phyloP scores from a whole-genome alignment of 2,329 filamentous ascomycete genomes.

The Blumeriella jaapii region DNA sequence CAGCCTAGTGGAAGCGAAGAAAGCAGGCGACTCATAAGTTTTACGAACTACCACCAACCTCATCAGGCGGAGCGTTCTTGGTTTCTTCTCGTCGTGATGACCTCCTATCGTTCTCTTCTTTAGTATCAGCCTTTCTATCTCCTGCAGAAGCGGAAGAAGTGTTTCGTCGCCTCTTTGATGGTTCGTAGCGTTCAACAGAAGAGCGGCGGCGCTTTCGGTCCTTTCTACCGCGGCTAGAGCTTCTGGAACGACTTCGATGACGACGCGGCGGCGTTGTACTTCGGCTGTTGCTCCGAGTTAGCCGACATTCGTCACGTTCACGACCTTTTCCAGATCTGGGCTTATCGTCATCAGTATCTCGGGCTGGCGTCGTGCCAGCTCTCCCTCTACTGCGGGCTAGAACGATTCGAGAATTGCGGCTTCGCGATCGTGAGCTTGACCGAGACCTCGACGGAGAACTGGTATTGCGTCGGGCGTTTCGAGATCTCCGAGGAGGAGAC shows the following conservation, averaged over 20 bases:
- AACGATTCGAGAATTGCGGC: constrained; percentile 17
- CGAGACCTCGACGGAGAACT: constrained; percentile 24
- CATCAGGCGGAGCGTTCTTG: constrained; percentile 18
- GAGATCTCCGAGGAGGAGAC: constrained; percentile 23
- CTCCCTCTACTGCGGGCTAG: constrained; percentile 14
- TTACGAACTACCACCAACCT: constrained; percentile 33
- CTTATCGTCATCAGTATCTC: constrained; percentile 16
- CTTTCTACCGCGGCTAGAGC: constrained; percentile 20
- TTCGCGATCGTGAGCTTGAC: constrained; percentile 20
- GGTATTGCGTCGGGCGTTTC: constrained; percentile 22
- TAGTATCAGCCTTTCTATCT: constrained; percentile 46
- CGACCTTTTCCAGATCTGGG: constrained; percentile 18
- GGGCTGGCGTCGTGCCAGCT: constrained; percentile 14
- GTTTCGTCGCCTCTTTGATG: constrained; percentile 35
- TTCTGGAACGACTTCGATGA: constrained; percentile 20
- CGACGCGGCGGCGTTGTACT: constrained; percentile 25
- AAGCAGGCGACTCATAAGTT: constrained; percentile 11
- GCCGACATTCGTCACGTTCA: constrained; percentile 25
- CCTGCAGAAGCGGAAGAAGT: constrained; percentile 39
- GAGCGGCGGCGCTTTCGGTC: constrained; percentile 26
- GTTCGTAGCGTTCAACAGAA: constrained; percentile 28
- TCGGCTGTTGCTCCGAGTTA: constrained; percentile 28
- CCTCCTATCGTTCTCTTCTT: constrained; percentile 33
- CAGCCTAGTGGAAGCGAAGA: constrained; percentile 23
- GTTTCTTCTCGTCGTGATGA: constrained; percentile 15